These are phyloP conservation scores for Boletellus sp. DNA, from an alignment of 1,284 basidiomycete genomes.

Conservation along the genomic window DNA sequence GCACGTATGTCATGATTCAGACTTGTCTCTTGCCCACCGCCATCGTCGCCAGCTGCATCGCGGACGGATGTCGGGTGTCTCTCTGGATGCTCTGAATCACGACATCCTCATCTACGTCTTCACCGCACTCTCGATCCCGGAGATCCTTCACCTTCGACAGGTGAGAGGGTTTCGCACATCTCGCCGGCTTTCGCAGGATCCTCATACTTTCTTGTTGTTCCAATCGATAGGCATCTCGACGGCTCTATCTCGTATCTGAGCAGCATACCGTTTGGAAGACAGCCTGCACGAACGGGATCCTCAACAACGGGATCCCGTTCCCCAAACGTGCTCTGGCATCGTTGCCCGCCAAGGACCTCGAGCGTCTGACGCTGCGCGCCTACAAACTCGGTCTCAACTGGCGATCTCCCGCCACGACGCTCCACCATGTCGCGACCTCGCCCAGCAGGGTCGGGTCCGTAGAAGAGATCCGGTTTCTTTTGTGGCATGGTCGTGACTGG, in stretches of 20 bases:
- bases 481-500: conserved; percentile 39
- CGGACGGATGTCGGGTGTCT: neutral
- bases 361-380: conserved; percentile 41
- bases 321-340: conserved; percentile 30
- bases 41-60: neutral
- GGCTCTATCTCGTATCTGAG: conserved; percentile 40
- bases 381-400: conserved; percentile 47
- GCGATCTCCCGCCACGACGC: conserved; percentile 30
- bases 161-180: conserved; percentile 28
- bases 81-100: conserved; percentile 35
- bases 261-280: conserved; percentile 55
- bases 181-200: neutral
- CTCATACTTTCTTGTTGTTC: conserved; percentile 1
- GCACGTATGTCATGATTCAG: neutral
- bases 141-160: conserved; percentile 47
- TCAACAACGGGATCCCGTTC: conserved; percentile 47
- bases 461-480: conserved; percentile 51
- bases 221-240: conserved; percentile 44
- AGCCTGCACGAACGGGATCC: conserved; percentile 42
- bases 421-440: conserved; percentile 25
- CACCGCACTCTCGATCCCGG: conserved; percentile 42
- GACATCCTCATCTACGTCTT: conserved; percentile 51
- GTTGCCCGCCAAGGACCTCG: conserved; percentile 40
- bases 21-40: neutral
- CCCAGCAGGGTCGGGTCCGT: conserved; percentile 40